phyloP scores from a whole-genome alignment of 2,329 filamentous ascomycete genomes.

The Nakataea oryzae region DNA sequence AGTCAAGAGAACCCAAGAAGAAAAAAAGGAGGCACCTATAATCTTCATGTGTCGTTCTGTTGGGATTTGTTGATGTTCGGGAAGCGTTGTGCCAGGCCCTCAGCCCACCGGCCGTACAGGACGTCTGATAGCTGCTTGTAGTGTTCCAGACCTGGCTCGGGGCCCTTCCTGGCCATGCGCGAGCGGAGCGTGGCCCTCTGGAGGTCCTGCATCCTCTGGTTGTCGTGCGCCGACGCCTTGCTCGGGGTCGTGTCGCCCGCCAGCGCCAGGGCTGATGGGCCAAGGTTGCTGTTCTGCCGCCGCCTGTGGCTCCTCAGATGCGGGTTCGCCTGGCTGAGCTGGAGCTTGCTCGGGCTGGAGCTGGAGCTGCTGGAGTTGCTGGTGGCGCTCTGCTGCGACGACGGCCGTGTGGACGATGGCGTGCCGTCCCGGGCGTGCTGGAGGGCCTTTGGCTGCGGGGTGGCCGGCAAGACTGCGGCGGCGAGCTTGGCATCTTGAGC shows the following conservation, averaged over 20 bases:
- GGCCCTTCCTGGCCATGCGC: constrained; percentile 32
- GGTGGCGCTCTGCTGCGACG: not conserved
- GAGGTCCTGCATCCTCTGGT: constrained; percentile 26
- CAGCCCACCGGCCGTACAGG: constrained; percentile 82
- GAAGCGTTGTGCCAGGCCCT: constrained; percentile 54
- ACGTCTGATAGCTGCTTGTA: constrained; percentile 82
- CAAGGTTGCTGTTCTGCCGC: constrained; percentile 37
- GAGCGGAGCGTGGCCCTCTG: constrained; percentile 38
- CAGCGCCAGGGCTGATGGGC: constrained; percentile 14
- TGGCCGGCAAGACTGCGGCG: constrained; percentile 31
- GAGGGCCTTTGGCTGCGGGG: constrained; percentile 21
- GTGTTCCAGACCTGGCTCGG: constrained; percentile 76
- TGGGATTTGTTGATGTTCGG: not conserved
- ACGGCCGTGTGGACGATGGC: constrained; percentile 20
- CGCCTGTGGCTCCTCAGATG: constrained; percentile 71
- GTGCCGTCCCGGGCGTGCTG: constrained; percentile 25
- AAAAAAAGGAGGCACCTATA: not conserved
- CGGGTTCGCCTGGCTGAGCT: constrained; percentile 73
- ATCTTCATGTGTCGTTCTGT: not conserved
- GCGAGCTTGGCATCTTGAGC: constrained; percentile 58
- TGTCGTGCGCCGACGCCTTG: constrained; percentile 10
- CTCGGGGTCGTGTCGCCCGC: constrained; percentile 12
- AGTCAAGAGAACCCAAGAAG: not conserved
- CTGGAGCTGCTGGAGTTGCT: not conserved
- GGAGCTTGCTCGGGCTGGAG: constrained; percentile 49